Evolutionary conservation across 2,329 filamentous ascomycete genomes (phyloP), one percentile per base, ranked within the genome.

Genomic region (Aureobasidium sp.): DNA sequence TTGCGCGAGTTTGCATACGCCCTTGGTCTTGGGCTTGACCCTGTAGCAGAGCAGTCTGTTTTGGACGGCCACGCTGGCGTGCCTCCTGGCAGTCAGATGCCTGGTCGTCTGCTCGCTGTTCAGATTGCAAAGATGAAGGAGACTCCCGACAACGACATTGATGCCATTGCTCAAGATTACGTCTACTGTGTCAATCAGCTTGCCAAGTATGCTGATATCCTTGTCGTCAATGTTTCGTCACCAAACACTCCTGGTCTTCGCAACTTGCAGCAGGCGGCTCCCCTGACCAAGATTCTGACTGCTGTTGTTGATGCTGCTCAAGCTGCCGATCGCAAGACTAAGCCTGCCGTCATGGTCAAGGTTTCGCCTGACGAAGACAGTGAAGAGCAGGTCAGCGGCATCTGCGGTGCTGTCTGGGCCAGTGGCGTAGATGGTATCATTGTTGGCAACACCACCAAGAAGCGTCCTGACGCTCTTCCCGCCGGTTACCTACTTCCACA

Each of bases 151-250:
- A 81, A 82, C 52, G 90, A 97, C 71, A 87, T 96, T 64, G 84
- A 88, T 46, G 92, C 92, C 36, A 88, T 97, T 17, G 85, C 82
- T 56, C 82, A 83, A 27, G 84, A 88, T 69, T 97, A 97, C 72
- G 89, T 94, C n/a, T 90, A 89, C 74, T 96, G 93, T 69, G 92
- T 97, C 3, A 81, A 88, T 61, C 82, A 87, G 50, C 79, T 99
- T 41, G 94, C 88, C 4, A 87, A 83, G 56, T 99, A 96, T 72
- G 92, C 94, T 12, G 94, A 99, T 70, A 88, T 99, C 39, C 78
- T 99, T n/a, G 93, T 97, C 8, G 94, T 99, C 71, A 99, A 99
- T 70, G 94, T 99, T 55, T 96, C 92, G 71, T 95, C 90, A 69
- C 94, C 94, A 27, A 99, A 99, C 77, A 97, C 93, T 0, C 93